A percentile compares a stretch with the other conserved stretches of the same genome.
phyloP scores from a whole-genome alignment of 2,329 filamentous ascomycete genomes.

The Cytospora mali region DNA sequence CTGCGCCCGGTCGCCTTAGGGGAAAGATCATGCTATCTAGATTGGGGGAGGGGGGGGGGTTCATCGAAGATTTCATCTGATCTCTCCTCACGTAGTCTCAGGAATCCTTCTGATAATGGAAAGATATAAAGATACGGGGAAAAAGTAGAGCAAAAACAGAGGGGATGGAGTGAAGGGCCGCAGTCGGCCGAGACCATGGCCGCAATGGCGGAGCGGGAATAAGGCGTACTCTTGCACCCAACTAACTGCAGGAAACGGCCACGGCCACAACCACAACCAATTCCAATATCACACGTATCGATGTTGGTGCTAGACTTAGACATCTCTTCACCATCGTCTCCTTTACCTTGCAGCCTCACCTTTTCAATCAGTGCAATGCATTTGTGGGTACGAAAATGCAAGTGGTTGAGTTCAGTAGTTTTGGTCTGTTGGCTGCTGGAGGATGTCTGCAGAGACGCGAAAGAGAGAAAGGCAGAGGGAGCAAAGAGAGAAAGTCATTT shows the following conservation, averaged over 20 bases:
- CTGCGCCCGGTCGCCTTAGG: not conserved
- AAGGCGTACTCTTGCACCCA: conserved; percentile 3
- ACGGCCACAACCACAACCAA: not conserved
- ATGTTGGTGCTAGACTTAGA: not conserved
- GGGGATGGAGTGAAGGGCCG: not conserved
- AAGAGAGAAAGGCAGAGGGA: too few relatives aligned
- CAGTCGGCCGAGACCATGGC: not conserved
- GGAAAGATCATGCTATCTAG: conserved; percentile 3
- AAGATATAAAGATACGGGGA: not conserved
- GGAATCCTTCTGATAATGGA: not conserved
- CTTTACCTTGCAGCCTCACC: not conserved
- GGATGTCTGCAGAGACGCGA: not conserved
- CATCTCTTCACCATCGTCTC: not conserved
- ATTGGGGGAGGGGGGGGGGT: too few relatives aligned
- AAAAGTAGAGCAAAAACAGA: not conserved
- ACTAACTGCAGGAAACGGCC: not conserved
- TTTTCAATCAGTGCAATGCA: not conserved
- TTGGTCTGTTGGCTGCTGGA: not conserved
- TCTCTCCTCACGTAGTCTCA: not conserved
- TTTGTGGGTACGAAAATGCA: not conserved
- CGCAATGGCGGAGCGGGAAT: not conserved
- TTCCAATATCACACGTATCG: not conserved
- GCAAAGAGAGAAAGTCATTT: not conserved
- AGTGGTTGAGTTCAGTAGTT: not conserved
- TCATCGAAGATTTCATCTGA: not conserved